A percentile compares a stretch with the other conserved stretches of the same genome.
These are phyloP conservation scores for Ophiostoma fasciatum DNA, from an alignment of 2,329 filamentous ascomycete species.

Conservation along the genomic window DNA sequence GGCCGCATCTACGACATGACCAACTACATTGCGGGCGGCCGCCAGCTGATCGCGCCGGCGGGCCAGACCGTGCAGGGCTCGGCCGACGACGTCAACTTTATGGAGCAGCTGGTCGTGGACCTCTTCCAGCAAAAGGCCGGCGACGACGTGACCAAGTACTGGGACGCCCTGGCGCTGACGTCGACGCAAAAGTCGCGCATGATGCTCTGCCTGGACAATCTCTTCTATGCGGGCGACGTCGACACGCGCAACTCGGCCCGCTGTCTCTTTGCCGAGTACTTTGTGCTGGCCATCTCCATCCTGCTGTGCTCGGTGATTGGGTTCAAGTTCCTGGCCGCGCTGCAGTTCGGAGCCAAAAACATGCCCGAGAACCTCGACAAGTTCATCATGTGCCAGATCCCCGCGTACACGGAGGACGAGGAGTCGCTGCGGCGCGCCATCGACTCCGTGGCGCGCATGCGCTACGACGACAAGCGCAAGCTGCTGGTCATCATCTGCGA, in stretches of 20 bases:
- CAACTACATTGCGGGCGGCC: constrained; percentile 63
- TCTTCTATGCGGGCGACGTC: constrained; percentile 86
- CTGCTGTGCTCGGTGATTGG: constrained; percentile 67
- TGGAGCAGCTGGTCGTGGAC: constrained; percentile 57
- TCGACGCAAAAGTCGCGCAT: constrained; percentile 46
- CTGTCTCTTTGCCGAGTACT: constrained; percentile 80
- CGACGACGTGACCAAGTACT: constrained; percentile 68
- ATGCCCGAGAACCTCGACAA: constrained; percentile 94
- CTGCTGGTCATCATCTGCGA: constrained; percentile 85
- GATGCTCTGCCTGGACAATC: constrained; percentile 74
- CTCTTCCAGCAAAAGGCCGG: constrained; percentile 69
- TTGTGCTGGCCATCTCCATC: constrained; percentile 73
- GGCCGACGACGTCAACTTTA: constrained; percentile 51
- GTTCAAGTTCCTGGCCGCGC: constrained; percentile 93
- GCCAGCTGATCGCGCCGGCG: constrained; percentile 41
- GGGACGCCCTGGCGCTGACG: constrained; percentile 51
- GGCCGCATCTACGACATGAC: constrained; percentile 79
- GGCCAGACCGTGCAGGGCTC: constrained; percentile 32
- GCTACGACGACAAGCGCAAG: constrained; percentile 97
- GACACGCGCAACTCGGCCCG: constrained; percentile 78
- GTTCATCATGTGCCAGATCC: constrained; percentile 95
- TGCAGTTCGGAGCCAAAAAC: constrained; percentile 87
- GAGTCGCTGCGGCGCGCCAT: constrained; percentile 94
- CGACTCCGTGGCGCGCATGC: constrained; percentile 88
- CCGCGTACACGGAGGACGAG: constrained; percentile 95